Base-by-base conservation (phyloP, 202 grass and related monocot species). In the Miscanthus sacchariflorus region DNA sequence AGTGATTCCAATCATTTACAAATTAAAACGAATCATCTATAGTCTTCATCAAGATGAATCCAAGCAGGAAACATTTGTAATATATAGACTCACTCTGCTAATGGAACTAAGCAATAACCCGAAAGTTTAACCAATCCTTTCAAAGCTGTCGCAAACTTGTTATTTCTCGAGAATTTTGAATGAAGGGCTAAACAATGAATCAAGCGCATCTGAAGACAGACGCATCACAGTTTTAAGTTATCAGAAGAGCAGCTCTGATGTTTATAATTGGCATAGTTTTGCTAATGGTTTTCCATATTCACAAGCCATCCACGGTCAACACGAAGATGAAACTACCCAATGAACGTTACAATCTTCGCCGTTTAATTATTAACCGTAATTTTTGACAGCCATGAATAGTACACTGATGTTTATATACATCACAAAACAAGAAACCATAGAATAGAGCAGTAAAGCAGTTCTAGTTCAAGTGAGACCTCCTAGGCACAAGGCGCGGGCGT, bases 401-500 rank as follows among this genome's bases (percentile, higher is more conserved):
- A 13, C 5, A n/a, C 49, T 77, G 18, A 7, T 23, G 36, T 59
- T 59, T 78, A 78, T 35, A 59, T 59, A 78, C 76, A 61, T 78
- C 18, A 58, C 10, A 14, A 4, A 59, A 23, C 76, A 23, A 61
- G 76, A 23, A 78, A 40, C 18, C 4, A 38, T 9, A 39, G 1
- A 78, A 58, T 27, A 14, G 5, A 8, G 27, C 7, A 3, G 24
- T 21, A 64, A 23, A 33, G 27, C 13, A 77, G 35, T 19, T 58
- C 28, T n/a, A 13, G 28, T n/a, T 73, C 49, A 15, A 28, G 0
- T 59, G 44, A 50, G 3, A 6, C 63, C 81, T 79, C 84, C 89
- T 81, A 11, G 92, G 76, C 35, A 78, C 65, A 7, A 93, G 87
- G 12, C 72, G 69, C 0, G 87, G 86, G 11, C 84, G 71, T 3